These are phyloP conservation scores for Saksenaea vasiformis DNA, from an alignment of 371 early-diverging fungal genomes.

Conservation along the genomic window DNA sequence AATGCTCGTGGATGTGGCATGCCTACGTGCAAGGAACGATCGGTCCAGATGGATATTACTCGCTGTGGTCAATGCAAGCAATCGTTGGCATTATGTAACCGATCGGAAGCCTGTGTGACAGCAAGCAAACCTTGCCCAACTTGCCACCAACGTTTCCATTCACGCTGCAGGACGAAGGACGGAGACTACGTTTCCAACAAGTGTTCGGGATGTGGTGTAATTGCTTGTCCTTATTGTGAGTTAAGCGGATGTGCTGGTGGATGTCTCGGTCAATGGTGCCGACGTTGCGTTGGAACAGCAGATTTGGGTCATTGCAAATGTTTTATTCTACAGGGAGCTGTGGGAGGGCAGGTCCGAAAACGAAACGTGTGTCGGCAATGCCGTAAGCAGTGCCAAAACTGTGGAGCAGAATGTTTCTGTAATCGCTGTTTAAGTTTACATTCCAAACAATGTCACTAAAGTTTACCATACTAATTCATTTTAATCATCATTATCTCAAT, in stretches of 20 bases:
- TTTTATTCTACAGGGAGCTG: constrained; percentile 7
- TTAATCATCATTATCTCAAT: background rate
- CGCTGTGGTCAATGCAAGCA: constrained; percentile 17
- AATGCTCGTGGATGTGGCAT: constrained; percentile 14
- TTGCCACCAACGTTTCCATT: constrained; percentile 19
- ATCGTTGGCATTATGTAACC: constrained; percentile 19
- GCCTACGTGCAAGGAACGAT: constrained; percentile 11
- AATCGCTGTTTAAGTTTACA: constrained; percentile 16
- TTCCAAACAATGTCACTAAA: constrained; percentile 11
- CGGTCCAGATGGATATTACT: constrained; percentile 2
- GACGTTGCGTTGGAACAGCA: constrained; percentile 6
- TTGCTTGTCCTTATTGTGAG: constrained; percentile 28
- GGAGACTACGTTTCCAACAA: constrained; percentile 19
- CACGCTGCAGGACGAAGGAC: constrained; percentile 15
- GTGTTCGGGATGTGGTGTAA: constrained; percentile 20
- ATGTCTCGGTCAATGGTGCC: constrained; percentile 29
- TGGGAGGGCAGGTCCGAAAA: constrained; percentile 16
- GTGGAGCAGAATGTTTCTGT: constrained; percentile 13
- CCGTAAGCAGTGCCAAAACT: constrained; percentile 11
- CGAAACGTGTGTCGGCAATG: constrained; percentile 17
- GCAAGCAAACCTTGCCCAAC: constrained; percentile 8
- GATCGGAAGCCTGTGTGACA: constrained; percentile 6
- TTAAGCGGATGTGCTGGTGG: constrained; percentile 19
- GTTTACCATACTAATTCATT: background rate
- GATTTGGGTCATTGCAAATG: constrained; percentile 22